A percentile compares a stretch with the other conserved stretches of the same genome.
Conservation (phyloP, 1,139 yeast species). For the Yarrowia galli region DNA sequence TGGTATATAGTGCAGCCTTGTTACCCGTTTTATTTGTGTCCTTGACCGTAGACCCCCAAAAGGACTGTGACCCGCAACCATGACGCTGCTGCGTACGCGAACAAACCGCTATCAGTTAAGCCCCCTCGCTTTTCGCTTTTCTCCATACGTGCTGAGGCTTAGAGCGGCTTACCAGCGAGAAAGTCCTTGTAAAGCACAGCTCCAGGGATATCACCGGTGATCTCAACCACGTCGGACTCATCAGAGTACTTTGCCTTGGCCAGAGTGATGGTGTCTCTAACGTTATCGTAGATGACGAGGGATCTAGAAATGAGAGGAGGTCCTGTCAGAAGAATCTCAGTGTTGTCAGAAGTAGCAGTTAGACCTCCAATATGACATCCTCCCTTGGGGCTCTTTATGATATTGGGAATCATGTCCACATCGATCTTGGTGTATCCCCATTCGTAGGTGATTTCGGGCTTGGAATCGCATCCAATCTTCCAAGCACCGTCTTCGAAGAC, state of each 20-base stretch:
- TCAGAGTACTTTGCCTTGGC: neutral
- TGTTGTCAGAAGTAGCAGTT: neutral
- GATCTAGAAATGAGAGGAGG: conserved; percentile 4
- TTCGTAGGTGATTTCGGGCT: neutral
- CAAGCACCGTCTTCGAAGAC: neutral
- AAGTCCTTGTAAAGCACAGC: neutral
- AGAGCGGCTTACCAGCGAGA: too few species aligned
- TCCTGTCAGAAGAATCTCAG: neutral
- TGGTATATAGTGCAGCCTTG: too few species aligned
- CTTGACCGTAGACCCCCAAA: too few species aligned
- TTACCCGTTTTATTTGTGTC: too few species aligned
- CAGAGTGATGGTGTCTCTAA: conserved; percentile 1
- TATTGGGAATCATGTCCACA: neutral
- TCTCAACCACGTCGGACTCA: neutral
- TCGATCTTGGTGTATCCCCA: conserved; percentile 5
- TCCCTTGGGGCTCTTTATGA: neutral
- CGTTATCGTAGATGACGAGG: conserved; percentile 2
- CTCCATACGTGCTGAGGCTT: too few species aligned
- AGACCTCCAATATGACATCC: neutral
- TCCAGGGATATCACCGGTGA: conserved; percentile 8
- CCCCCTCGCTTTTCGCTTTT: too few species aligned
- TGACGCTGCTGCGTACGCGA: too few species aligned
- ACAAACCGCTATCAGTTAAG: too few species aligned
- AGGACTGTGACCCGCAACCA: too few species aligned
- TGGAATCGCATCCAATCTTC: neutral